phyloP scores from a whole-genome alignment of 768 basidiomycete genomes.

The Suillus plorans region DNA sequence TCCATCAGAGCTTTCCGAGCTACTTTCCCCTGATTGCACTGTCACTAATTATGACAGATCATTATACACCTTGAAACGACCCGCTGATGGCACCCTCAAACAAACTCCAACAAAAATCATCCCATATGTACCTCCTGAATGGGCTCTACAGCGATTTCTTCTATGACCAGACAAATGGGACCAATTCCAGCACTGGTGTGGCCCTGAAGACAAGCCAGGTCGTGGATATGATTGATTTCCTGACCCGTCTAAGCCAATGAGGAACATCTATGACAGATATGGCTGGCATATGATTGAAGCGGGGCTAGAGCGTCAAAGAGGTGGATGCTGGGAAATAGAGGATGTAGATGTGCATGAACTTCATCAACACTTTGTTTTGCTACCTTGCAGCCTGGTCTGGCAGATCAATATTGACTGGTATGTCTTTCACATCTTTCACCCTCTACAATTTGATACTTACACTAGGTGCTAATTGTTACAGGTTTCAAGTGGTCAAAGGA shows the following conservation, averaged over 20 bases:
- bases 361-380: background rate
- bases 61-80: background rate
- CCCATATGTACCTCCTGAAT: background rate
- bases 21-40: background rate
- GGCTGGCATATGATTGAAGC: background rate
- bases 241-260: background rate
- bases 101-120: background rate
- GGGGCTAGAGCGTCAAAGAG: background rate
- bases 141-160: background rate
- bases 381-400: background rate
- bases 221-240: background rate
- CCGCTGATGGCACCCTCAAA: background rate
- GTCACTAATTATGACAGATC: background rate
- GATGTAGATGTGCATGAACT: background rate
- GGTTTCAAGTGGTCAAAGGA: no score
- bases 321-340: background rate
- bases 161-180: background rate
- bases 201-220: background rate
- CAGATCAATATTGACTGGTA: background rate
- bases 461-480: no score
- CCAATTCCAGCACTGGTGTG: background rate
- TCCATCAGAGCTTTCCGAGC: background rate
- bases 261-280: background rate
- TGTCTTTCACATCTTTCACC: background rate
- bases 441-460: no score